Base-by-base conservation (phyloP, 257 asterid genomes). In the Gentiana macrophylla region DNA sequence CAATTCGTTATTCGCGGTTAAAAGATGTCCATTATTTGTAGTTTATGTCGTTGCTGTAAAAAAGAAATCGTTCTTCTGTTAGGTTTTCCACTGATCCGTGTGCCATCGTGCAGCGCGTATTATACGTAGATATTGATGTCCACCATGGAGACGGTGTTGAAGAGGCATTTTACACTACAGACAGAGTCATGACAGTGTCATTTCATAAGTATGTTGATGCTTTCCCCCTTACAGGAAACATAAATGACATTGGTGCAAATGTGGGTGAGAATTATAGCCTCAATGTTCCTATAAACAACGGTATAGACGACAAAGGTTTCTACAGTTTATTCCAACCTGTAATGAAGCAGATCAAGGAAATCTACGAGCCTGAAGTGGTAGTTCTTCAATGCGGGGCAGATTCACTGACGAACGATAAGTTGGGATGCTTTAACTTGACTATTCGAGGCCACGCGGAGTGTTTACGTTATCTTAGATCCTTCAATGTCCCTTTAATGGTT, bases 301-400 rank as follows among this genome's bases (percentile, higher is more conserved):
- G 91, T 46, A 60, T 82, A 61, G 77, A 77, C 45, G 90, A 82
- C 37, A 71, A 61, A 33, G 64, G 74, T 49, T 82, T 82, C 52
- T 67, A 70, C 13, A 63, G 77, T 32, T 68, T 82, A 41, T 82
- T 82, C 67, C 76, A 78, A 36, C 91, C 86, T 52, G 61, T 74
- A 44, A 72, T 82, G 51, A 72, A 68, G 53, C 79, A 82, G 61
- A 84, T 74, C 46, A 82, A 77, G 91, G 86, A 74, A 66, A 74
- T 79, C 38, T 79, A 82, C 70, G 82, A 77, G 59, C 91, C 84
- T 4, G 80, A 79, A 33, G 86, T 76, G 48, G 91, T 79, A 61
- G 90, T 82, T 70, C 90, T 82, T 71, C 86, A 79, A 35, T 79
- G 90, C 70, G 90, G 90, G 15, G 90, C 86, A 6, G 86, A 79